Conservation (phyloP, 2,329 filamentous ascomycete genomes). For the Phyllosticta capitalensis region DNA sequence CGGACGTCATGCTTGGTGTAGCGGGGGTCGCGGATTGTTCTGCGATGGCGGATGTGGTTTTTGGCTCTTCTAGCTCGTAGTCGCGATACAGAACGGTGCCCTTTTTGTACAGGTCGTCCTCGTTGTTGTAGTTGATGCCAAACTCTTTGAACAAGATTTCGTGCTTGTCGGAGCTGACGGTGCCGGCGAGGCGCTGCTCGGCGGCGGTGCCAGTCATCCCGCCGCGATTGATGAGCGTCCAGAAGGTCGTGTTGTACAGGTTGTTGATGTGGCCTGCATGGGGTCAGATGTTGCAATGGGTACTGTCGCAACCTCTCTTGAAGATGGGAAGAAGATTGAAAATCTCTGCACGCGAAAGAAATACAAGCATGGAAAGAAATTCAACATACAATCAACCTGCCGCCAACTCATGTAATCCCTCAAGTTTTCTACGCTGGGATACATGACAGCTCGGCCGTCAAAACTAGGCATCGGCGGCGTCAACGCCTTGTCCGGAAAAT, state of each 20-base stretch:
- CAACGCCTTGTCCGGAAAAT: conserved; percentile 63
- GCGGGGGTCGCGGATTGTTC: conserved; percentile 30
- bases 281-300: neutral
- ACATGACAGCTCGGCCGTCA: conserved; percentile 83
- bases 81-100: conserved; percentile 79
- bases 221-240: conserved; percentile 72
- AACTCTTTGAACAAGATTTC: conserved; percentile 88
- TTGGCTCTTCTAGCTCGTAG: conserved; percentile 7
- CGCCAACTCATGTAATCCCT: conserved; percentile 96
- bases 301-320: neutral
- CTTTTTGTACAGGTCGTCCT: conserved; percentile 85
- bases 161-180: conserved; percentile 80
- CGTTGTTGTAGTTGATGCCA: conserved; percentile 95
- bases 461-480: conserved; percentile 75
- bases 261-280: conserved; percentile 86
- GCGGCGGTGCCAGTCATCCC: conserved; percentile 69
- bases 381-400: conserved; percentile 76
- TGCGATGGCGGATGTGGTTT: conserved; percentile 13
- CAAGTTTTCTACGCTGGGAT: conserved; percentile 72
- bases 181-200: conserved; percentile 72
- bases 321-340: neutral
- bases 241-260: conserved; percentile 95
- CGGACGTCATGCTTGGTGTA: neutral
- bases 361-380: neutral
- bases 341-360: neutral